phyloP scores from a whole-genome alignment of 139 green algal genomes.

The Pseudopediastrum boryanum region DNA sequence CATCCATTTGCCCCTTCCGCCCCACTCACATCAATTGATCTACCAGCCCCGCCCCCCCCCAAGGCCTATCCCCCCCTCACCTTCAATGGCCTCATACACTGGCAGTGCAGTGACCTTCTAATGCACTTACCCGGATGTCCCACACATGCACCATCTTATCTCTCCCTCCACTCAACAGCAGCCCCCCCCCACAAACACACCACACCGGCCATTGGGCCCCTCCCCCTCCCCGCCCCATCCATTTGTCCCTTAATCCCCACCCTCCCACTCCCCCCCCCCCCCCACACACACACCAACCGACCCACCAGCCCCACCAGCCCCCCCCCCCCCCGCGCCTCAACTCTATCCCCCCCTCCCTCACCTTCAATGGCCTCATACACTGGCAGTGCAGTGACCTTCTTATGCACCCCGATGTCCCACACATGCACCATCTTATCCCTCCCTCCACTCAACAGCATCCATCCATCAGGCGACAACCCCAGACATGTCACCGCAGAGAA shows the following conservation, averaged over 20 bases:
- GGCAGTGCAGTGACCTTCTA: slow-evolving; percentile 78
- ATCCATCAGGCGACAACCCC: slow-evolving; percentile 74
- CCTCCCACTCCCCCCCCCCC: background rate
- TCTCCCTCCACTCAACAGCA: slow-evolving; percentile 54
- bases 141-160: slow-evolving; percentile 83
- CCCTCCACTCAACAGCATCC: slow-evolving; percentile 58
- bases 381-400: slow-evolving; percentile 73
- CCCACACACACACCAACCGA: background rate
- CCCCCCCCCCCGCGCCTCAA: too few species aligned
- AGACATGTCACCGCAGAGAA: slow-evolving; percentile 86
- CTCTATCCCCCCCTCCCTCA: too few species aligned
- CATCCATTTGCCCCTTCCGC: too few species aligned
- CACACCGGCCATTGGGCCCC: too few species aligned
- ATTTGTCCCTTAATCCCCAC: background rate
- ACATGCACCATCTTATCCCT: slow-evolving; percentile 75
- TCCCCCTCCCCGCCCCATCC: background rate
- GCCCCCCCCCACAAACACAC: slow-evolving; percentile 75
- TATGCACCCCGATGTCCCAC: slow-evolving; percentile 77
- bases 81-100: slow-evolving; percentile 90
- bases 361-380: slow-evolving; percentile 91
- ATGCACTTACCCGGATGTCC: slow-evolving; percentile 66
- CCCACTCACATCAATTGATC: too few species aligned
- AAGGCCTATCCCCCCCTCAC: too few species aligned
- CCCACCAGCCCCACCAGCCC: too few species aligned
- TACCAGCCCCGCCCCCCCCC: too few species aligned